A percentile compares a stretch with the other conserved stretches of the same genome.
phyloP scores from a whole-genome alignment of 495 filamentous ascomycete species.

The Penicillium roqueforti region DNA sequence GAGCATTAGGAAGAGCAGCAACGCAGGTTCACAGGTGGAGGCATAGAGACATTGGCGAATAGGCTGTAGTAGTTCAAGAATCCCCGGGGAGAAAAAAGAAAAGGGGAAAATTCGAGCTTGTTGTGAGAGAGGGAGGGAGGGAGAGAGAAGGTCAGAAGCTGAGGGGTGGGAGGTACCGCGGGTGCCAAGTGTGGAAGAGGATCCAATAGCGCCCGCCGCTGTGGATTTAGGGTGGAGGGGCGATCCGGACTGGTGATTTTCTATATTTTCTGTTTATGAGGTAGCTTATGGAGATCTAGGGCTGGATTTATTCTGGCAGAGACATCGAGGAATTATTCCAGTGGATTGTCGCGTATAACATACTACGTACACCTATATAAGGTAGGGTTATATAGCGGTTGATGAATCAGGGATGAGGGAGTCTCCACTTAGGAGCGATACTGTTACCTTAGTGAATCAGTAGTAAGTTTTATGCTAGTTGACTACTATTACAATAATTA shows the following conservation, averaged over 20 bases:
- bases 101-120: background rate
- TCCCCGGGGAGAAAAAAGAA: background rate
- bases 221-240: conserved; percentile 16
- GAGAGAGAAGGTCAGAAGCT: conserved; percentile 15
- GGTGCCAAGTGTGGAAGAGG: conserved; percentile 16
- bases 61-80: background rate
- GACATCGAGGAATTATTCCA: too few species aligned
- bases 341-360: too few species aligned
- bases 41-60: conserved; percentile 12
- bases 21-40: conserved; percentile 12
- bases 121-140: conserved; percentile 1
- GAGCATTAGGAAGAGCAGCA: conserved; percentile 6
- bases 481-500: too few species aligned
- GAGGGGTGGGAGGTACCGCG: conserved; percentile 12
- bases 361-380: too few species aligned
- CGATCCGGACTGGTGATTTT: conserved; percentile 3
- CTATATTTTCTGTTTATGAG: too few species aligned
- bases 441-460: background rate
- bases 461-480: background rate
- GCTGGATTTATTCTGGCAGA: too few species aligned
- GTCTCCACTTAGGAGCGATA: background rate
- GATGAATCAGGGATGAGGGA: background rate
- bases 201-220: conserved; percentile 18
- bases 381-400: too few species aligned
- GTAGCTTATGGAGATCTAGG: too few species aligned